Conservation (phyloP, 805 yeast species). For the Zygosaccharomyces kombuchaensis region DNA sequence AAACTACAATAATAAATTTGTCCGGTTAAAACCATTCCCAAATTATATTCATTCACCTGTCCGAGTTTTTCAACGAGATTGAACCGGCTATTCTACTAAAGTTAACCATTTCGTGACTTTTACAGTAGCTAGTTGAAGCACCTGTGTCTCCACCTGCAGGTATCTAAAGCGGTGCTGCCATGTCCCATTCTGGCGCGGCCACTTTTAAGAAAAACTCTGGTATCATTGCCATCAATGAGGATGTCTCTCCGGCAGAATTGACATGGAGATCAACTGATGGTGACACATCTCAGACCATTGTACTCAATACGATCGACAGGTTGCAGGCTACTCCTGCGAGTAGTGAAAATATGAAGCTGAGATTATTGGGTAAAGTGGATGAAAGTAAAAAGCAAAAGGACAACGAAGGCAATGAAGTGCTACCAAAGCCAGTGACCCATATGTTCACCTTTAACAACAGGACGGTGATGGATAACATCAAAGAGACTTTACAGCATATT, state of each 20-base stretch:
- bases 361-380: slow-evolving; percentile 44
- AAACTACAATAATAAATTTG: not conserved
- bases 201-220: slow-evolving; percentile 53
- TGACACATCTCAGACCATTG: slow-evolving; percentile 41
- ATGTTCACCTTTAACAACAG: slow-evolving; percentile 66
- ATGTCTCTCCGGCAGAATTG: slow-evolving; percentile 49
- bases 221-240: slow-evolving; percentile 52
- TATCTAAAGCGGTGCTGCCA: slow-evolving; percentile 7
- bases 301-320: slow-evolving; percentile 42
- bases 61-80: not conserved
- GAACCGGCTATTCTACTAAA: not conserved
- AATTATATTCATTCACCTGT: not conserved
- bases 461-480: slow-evolving; percentile 70
- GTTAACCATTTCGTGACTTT: not conserved
- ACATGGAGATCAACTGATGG: slow-evolving; percentile 54
- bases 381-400: slow-evolving; percentile 32
- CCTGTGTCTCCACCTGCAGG: not conserved
- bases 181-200: slow-evolving; percentile 51
- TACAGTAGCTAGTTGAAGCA: not conserved
- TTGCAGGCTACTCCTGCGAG: slow-evolving; percentile 68
- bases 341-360: slow-evolving; percentile 62
- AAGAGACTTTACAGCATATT: slow-evolving; percentile 60
- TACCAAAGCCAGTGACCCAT: slow-evolving; percentile 29
- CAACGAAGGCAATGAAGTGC: slow-evolving; percentile 28
- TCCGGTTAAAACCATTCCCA: not conserved